phyloP scores from a whole-genome alignment of 2,329 filamentous ascomycete genomes.

The Endocalyx cinctus region DNA sequence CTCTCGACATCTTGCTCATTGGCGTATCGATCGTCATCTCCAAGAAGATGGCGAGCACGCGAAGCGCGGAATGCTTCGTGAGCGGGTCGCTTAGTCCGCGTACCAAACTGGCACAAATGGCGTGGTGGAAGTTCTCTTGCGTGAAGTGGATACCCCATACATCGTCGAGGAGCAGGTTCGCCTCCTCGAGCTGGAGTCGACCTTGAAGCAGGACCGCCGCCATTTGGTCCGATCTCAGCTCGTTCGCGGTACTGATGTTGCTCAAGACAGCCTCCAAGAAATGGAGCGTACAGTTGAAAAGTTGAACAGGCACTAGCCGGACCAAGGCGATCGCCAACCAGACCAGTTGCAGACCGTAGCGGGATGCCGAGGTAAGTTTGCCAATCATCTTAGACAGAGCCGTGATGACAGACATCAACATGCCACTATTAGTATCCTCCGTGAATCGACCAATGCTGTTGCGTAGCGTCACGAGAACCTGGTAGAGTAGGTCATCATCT shows the following conservation, averaged over 20 bases:
- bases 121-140: conserved; percentile 61
- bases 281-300: conserved; percentile 63
- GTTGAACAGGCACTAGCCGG: conserved; percentile 54
- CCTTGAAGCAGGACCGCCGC: conserved; percentile 57
- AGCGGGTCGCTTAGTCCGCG: conserved; percentile 59
- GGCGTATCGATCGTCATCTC: conserved; percentile 42
- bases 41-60: conserved; percentile 58
- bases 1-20: conserved; percentile 25
- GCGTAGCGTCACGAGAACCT: conserved; percentile 63
- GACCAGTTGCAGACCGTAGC: conserved; percentile 65
- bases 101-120: conserved; percentile 59
- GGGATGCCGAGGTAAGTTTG: conserved; percentile 61
- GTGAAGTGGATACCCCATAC: conserved; percentile 63
- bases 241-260: conserved; percentile 58
- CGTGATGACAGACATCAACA: conserved; percentile 64
- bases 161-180: conserved; percentile 57
- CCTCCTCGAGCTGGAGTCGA: conserved; percentile 56
- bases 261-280: conserved; percentile 61
- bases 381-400: conserved; percentile 68
- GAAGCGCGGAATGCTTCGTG: conserved; percentile 54
- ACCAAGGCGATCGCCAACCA: conserved; percentile 66
- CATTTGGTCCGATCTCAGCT: conserved; percentile 56
- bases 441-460: conserved; percentile 61
- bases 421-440: conserved; percentile 60
- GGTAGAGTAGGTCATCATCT: conserved; percentile 66